Conservation (phyloP, 2,329 filamentous ascomycete genomes). For the Cryoendolithus antarcticus region DNA sequence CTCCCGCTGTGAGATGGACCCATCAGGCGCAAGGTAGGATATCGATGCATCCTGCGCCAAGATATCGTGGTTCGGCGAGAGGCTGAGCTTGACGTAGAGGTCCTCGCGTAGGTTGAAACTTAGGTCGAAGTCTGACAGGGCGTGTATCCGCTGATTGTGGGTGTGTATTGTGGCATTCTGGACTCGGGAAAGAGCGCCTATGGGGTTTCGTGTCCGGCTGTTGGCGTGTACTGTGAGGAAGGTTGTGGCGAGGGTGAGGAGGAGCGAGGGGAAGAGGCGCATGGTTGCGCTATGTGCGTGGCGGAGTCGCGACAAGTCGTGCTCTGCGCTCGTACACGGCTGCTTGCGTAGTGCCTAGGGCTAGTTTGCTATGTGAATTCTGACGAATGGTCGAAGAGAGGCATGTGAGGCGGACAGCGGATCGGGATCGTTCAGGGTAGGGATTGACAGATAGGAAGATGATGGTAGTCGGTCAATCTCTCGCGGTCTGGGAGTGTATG, state of each 20-base stretch:
- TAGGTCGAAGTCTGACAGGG: constrained; percentile 73
- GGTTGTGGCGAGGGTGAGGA: constrained; percentile 11
- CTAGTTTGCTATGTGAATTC: no score
- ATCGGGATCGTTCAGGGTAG: no score
- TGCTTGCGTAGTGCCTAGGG: no score
- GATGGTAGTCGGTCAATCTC: no score
- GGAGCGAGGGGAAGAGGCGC: constrained; percentile 9
- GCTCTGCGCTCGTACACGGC: no score
- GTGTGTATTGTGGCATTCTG: constrained; percentile 68
- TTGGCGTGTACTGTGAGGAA: constrained; percentile 15
- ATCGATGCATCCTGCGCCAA: constrained; percentile 64
- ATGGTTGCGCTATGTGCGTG: constrained; percentile 5
- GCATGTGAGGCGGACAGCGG: no score
- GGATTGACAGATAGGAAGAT: no score
- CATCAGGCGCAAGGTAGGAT: constrained; percentile 59
- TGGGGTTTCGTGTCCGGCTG: constrained; percentile 62
- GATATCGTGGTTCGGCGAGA: constrained; percentile 87
- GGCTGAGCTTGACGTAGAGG: constrained; percentile 61
- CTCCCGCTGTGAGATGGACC: constrained; percentile 54
- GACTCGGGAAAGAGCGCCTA: constrained; percentile 60
- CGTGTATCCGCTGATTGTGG: constrained; percentile 64
- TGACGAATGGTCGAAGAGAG: no score
- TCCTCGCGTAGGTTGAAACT: constrained; percentile 58
- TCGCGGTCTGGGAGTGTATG: no score
- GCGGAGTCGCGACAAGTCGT: no score